Evolutionary conservation across 495 filamentous ascomycete species (phyloP), one percentile per base, ranked within the genome.

Genomic region (Lepraria neglecta): DNA sequence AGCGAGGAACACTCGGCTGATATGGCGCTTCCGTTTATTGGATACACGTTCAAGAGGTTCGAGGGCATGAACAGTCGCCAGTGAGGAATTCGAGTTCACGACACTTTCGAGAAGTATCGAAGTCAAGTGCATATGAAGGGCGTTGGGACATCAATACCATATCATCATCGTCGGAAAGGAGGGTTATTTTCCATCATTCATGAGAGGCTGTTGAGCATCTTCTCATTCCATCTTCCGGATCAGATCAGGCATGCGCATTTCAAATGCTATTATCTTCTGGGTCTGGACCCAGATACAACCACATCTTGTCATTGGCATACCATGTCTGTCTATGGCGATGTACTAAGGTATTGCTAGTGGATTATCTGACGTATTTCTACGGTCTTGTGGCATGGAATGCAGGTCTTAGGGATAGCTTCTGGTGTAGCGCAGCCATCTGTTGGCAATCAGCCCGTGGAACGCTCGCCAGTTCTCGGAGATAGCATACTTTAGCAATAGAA

Each of bases 11-110:
- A 86, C 64, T 80, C 81, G 57, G 83, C 85, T 14, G 95, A 97
- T 80, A 90, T 97, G 84, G 91, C 86, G 72, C 73, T 97, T 69
- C 94, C 94, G 3, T 98, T 98, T 72, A 95, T 97, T 68, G 94
- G 94, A 27, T 98, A 98, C 72, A 98, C 94, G 21, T 98, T 96
- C 80, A 97, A 96, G 80, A 87, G 94, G 60, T 98, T 98, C 74
- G 92, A 96, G 71, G 55, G 43, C 42, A 57, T 70, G 58, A 65
- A 45, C 15, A 40, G 43, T 17, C 35, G 27, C 48, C n/a, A 52
- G 28, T n/a, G 27, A 15, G 6, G 17, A 19, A 9, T 28, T 50
- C 9, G 21, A 9, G 30, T 30, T 15, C 27, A 46, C 35, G 33
- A 4, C 21, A 46, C 43, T 10, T 46, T 44, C 33, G 51, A 7